Conservation (phyloP, 2,329 filamentous ascomycete genomes). For the Fusarium albidum region DNA sequence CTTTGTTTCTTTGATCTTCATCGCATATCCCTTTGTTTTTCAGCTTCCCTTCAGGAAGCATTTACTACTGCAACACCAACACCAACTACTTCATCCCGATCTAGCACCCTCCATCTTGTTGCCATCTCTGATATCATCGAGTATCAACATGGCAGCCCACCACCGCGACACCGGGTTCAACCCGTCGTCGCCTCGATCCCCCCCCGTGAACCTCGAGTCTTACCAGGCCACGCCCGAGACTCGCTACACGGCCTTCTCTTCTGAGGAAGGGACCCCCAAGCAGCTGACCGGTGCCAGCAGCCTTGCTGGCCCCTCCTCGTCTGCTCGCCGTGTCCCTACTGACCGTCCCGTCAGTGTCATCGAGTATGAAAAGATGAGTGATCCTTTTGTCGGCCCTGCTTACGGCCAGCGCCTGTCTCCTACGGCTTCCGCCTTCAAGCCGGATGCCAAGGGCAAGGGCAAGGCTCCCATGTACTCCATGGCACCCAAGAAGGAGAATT, state of each 20-base stretch:
- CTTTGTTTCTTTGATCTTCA: conserved; percentile 31
- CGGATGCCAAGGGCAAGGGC: conserved; percentile 42
- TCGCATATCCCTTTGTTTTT: conserved; percentile 18
- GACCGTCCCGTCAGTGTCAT: conserved; percentile 26
- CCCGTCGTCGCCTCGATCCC: conserved; percentile 60
- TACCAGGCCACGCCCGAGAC: conserved; percentile 72
- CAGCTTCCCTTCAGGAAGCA: conserved; percentile 16
- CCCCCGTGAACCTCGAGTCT: conserved; percentile 61
- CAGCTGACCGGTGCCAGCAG: conserved; percentile 37
- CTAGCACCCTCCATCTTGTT: conserved; percentile 27
- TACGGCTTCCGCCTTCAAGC: conserved; percentile 69
- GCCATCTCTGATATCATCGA: neutral
- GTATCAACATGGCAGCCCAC: conserved; percentile 47
- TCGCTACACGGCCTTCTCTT: conserved; percentile 69
- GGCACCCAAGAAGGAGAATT: conserved; percentile 17
- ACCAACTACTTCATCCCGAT: conserved; percentile 3
- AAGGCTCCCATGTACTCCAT: conserved; percentile 17
- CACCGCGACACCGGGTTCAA: conserved; percentile 51
- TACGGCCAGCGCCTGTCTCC: conserved; percentile 64
- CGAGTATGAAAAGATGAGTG: conserved; percentile 48
- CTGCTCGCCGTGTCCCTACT: conserved; percentile 37
- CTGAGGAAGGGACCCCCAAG: conserved; percentile 60
- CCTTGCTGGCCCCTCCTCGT: conserved; percentile 41
- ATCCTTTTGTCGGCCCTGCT: conserved; percentile 61
- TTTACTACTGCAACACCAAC: conserved; percentile 4